Conservation (phyloP, 306 rosid species). For the Trifolium repens region DNA sequence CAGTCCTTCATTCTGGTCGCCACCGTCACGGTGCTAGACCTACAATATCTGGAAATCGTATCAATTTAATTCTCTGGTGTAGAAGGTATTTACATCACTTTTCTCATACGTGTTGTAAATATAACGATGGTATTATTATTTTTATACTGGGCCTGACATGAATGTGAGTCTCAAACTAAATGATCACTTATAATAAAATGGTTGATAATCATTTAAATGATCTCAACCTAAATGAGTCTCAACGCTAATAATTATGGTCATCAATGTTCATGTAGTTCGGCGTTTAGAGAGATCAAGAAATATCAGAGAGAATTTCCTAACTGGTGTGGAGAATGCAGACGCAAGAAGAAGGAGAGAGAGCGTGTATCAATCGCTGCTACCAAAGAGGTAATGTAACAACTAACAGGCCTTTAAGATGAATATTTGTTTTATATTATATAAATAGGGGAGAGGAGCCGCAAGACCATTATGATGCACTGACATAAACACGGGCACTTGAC, state of each 20-base stretch:
- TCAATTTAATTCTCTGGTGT: conserved; percentile 91
- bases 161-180: neutral
- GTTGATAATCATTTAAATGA: neutral
- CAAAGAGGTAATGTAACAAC: conserved; percentile 59
- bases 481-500: no score
- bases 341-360: conserved; percentile 72
- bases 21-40: conserved; percentile 95
- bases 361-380: conserved; percentile 60
- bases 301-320: conserved; percentile 67
- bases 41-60: conserved; percentile 74
- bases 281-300: conserved; percentile 80
- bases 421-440: neutral
- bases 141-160: neutral
- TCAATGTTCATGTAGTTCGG: conserved; percentile 55
- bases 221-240: neutral
- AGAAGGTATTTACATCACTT: conserved; percentile 66
- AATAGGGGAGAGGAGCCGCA: neutral
- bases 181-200: neutral
- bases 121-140: conserved; percentile 9
- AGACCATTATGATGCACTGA: no score
- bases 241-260: neutral
- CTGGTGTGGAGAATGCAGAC: conserved; percentile 95
- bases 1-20: conserved; percentile 89
- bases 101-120: neutral
- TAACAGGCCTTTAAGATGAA: neutral